Conservation (phyloP, 495 filamentous ascomycete species). For the Lophium mytilinum region DNA sequence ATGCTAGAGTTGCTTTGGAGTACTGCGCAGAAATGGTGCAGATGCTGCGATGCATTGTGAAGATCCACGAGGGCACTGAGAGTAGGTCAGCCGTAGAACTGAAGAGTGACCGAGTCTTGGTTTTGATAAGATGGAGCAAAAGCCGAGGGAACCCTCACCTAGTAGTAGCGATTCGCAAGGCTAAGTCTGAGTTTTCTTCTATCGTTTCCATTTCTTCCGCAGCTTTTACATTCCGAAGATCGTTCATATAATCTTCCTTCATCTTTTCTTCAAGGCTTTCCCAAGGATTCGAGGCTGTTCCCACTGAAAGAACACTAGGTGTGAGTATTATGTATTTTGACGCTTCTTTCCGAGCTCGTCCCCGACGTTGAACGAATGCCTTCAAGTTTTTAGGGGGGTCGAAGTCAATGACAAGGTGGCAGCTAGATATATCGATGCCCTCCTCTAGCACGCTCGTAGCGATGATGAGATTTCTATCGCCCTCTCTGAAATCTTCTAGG, state of each 20-base stretch:
- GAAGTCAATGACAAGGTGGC: constrained; percentile 82
- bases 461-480: constrained; percentile 68
- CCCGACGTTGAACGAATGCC: constrained; percentile 82
- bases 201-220: constrained; percentile 44
- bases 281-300: constrained; percentile 39
- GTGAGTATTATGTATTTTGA: constrained; percentile 67
- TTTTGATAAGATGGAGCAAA: neutral
- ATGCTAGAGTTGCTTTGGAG: constrained; percentile 50
- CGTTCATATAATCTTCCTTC: constrained; percentile 64
- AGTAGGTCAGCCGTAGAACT: no score
- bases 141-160: constrained; percentile 37
- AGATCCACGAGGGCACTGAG: constrained; percentile 64
- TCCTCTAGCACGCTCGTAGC: constrained; percentile 85
- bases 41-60: constrained; percentile 61
- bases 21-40: constrained; percentile 73
- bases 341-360: constrained; percentile 62
- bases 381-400: constrained; percentile 68
- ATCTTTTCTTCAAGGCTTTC: constrained; percentile 60
- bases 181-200: constrained; percentile 38
- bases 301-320: constrained; percentile 33
- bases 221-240: constrained; percentile 46
- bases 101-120: no score
- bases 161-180: constrained; percentile 47
- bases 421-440: constrained; percentile 81
- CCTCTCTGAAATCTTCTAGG: constrained; percentile 60